Evolutionary conservation across 2,329 filamentous ascomycete species (phyloP), one percentile per base, ranked within the genome.

Genomic region (Peltaster fructicola): DNA sequence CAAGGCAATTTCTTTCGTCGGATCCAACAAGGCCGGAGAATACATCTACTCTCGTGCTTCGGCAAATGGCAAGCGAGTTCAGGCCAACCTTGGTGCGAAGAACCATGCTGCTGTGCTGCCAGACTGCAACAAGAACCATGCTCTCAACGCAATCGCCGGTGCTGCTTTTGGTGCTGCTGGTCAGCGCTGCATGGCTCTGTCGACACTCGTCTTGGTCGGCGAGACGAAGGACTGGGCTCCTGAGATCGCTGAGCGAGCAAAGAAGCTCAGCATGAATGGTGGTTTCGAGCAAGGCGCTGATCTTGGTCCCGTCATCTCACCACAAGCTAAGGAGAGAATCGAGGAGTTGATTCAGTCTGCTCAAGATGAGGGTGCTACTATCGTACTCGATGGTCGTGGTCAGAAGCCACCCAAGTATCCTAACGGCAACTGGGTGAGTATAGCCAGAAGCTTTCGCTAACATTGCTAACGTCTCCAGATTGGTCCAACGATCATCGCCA

Each of bases 41-140:
- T 88, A 88, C 59, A 88, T 88, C 51, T 88, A 72, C 54, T 54
- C 60, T 27, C 69, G 77, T 29, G 79, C 70, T 15, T 81, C 76
- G 2, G 78, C 77, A 44, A 81, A 85, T 43, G 79, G 80, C 45
- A 88, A 88, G 65, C 74, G 79, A 43, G 77, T 84, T 15, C 80
- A 88, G 57, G 79, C 79, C 49, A 88, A 88, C 55, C 57, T 88
- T 33, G 80, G 79, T 19, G 79, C 79, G 38, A 88, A 88, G 66
- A 88, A 88, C 62, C 79, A 88, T 51, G 78, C 78, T 14, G 75
- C 76, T 26, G 72, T 88, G 15, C 65, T 85, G 32, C 79, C 79
- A 10, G 79, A 88, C 58, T 77, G 73, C 59, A 84, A 88, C 61
- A 85, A 82, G 66, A 84, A 88, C 59, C 76, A 84, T 43, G 79